Evolutionary conservation across 331 rosid genomes (phyloP).

Genomic region (Spiraea crenata): DNA sequence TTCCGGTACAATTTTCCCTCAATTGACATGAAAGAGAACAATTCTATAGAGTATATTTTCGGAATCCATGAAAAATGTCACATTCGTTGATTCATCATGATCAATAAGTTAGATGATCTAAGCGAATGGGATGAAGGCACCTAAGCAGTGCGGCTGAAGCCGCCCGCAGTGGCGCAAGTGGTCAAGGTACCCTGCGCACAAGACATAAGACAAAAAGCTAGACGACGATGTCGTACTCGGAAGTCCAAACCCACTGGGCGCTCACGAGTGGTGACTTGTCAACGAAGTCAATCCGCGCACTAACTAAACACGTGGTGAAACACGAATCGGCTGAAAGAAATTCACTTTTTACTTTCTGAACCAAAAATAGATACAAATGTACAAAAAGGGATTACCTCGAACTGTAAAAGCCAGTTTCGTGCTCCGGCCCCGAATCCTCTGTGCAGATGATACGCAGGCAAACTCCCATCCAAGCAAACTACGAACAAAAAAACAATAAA

Average conservation of each 20-base stretch:
- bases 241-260: conserved; percentile 1
- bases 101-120: too few species aligned
- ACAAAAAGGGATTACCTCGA: too few species aligned
- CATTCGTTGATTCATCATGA: too few species aligned
- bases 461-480: conserved; percentile 98
- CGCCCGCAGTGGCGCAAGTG: background rate
- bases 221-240: conserved; percentile 15
- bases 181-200: conserved; percentile 12
- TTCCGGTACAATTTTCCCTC: too few species aligned
- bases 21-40: too few species aligned
- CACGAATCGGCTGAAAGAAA: background rate
- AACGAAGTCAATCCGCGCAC: background rate
- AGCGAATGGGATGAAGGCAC: background rate
- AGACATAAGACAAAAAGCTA: background rate
- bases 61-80: too few species aligned
- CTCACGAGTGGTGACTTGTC: background rate
- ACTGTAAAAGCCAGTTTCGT: conserved; percentile 62
- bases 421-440: conserved; percentile 80
- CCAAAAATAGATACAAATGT: too few species aligned
- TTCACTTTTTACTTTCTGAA: too few species aligned
- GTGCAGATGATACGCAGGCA: conserved; percentile 85
- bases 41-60: too few species aligned
- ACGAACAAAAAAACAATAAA: background rate
- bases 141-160: background rate
- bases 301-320: conserved; percentile 5